Conservation (phyloP, 139 green algal genomes). For the Trebouxia sp. region DNA sequence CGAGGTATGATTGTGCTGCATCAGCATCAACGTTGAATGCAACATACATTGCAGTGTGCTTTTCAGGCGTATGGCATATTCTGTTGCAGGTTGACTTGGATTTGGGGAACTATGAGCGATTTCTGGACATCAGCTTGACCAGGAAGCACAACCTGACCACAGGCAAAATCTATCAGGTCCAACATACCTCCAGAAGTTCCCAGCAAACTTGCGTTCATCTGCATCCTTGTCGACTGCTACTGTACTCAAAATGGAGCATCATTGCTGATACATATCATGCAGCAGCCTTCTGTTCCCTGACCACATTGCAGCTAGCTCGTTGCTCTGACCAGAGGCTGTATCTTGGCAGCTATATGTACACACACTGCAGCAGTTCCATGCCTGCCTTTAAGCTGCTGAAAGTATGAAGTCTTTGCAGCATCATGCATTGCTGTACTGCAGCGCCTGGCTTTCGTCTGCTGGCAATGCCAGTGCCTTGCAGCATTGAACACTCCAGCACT, state of each 20-base stretch:
- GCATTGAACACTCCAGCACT: background rate
- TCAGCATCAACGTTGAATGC: background rate
- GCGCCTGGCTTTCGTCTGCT: background rate
- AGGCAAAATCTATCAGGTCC: slow-evolving; percentile 93
- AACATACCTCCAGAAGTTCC: no score
- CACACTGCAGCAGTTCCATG: no score
- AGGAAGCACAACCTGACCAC: slow-evolving; percentile 99
- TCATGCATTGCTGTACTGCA: background rate
- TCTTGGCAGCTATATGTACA: no score
- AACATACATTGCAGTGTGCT: background rate
- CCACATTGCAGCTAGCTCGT: no score
- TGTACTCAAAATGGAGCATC: no score
- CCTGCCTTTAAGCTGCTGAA: no score
- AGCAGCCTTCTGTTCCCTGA: no score
- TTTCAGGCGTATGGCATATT: background rate
- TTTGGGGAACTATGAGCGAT: slow-evolving; percentile 99
- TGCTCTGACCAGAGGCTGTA: no score
- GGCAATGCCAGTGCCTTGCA: background rate
- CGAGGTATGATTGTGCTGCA: slow-evolving; percentile 66
- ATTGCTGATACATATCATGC: no score
- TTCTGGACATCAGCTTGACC: slow-evolving; percentile 95
- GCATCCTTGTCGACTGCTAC: no score
- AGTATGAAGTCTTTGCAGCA: no score
- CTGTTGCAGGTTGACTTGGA: slow-evolving; percentile 89
- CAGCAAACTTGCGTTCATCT: no score